Conservation (phyloP, 1,139 yeast species). For the Candida sanyaensis region DNA sequence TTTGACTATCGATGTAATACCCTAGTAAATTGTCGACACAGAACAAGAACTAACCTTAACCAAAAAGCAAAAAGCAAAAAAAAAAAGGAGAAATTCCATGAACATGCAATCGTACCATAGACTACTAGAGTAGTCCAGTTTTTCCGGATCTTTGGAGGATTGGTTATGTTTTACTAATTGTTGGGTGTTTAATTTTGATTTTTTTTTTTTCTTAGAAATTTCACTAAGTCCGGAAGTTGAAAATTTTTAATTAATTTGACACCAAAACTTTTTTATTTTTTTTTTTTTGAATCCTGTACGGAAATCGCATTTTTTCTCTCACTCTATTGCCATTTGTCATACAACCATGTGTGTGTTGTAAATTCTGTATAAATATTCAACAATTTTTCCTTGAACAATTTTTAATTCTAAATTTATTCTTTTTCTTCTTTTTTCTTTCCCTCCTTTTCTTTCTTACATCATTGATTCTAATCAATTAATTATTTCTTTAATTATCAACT, state of each 20-base stretch:
- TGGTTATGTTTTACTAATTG: not conserved
- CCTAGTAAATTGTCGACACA: not conserved
- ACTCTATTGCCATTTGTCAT: not conserved
- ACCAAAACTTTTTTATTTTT: not conserved
- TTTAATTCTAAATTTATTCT: not conserved
- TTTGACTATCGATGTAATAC: not conserved
- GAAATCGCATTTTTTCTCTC: not conserved
- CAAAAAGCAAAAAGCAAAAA: no score
- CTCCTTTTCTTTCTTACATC: slow-evolving; percentile 4
- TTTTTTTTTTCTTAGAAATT: not conserved
- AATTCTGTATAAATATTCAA: slow-evolving; percentile 11
- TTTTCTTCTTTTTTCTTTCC: slow-evolving; percentile 2
- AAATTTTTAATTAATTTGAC: not conserved
- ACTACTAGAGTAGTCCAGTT: no score
- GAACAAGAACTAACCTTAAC: no score
- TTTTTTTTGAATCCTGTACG: not conserved
- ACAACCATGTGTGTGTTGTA: not conserved
- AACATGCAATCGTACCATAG: no score
- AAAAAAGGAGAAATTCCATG: no score
- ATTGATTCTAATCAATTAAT: slow-evolving; percentile 3
- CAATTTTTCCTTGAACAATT: slow-evolving; percentile 6
- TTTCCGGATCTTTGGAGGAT: not conserved
- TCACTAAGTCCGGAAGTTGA: slow-evolving; percentile 4
- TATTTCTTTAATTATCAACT: not conserved
- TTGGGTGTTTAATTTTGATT: not conserved